Evolutionary conservation across 768 basidiomycete genomes (phyloP).

Genomic region (Lactarius akahatsu): DNA sequence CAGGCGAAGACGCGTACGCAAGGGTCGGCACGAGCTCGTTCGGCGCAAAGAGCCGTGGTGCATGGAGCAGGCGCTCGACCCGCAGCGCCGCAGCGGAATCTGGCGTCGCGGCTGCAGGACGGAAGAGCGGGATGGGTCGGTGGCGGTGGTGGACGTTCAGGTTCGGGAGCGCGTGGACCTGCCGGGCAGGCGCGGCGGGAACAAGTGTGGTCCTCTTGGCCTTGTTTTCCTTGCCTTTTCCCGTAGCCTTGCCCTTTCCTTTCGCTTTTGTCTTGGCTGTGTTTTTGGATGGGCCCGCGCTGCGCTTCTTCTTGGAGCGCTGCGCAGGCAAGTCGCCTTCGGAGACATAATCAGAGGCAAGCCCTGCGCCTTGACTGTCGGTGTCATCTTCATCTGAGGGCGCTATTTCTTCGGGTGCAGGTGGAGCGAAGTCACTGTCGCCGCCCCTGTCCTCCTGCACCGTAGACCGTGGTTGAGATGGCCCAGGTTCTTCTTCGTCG

Average conservation of each 20-base stretch:
- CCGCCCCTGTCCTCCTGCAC: constrained; percentile 33
- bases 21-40: constrained; percentile 49
- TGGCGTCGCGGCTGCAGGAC: constrained; percentile 31
- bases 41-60: constrained; percentile 51
- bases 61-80: constrained; percentile 56
- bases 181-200: constrained; percentile 43
- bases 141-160: constrained; percentile 74
- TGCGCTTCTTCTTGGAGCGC: constrained; percentile 31
- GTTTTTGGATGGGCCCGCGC: neutral
- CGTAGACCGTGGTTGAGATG: constrained; percentile 36
- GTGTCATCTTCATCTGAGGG: constrained; percentile 31
- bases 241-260: neutral
- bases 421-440: constrained; percentile 53
- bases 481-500: constrained; percentile 38
- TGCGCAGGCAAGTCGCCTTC: constrained; percentile 33
- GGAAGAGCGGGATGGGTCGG: constrained; percentile 60
- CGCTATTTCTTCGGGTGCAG: constrained; percentile 39
- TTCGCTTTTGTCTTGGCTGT: neutral
- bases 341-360: neutral
- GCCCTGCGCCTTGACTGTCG: neutral
- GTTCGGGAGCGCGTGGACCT: constrained; percentile 59
- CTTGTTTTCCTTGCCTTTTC: constrained; percentile 9
- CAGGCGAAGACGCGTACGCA: constrained; percentile 49
- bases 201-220: constrained; percentile 32
- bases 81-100: constrained; percentile 35